Conservation (phyloP, 202 grass and related monocot species). For the Setaria viridis region DNA sequence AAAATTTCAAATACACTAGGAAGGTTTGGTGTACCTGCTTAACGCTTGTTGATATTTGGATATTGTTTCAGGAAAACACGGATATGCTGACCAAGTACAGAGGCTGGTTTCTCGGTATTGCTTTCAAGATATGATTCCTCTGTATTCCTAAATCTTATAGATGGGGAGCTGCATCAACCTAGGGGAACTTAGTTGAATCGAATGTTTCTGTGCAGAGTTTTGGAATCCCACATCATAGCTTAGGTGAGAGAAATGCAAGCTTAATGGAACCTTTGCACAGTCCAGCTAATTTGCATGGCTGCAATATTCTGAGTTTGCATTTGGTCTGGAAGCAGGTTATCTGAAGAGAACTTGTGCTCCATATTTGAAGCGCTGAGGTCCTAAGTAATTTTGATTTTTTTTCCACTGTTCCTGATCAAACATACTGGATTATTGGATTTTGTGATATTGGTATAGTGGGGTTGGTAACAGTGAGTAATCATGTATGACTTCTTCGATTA, state of each 20-base stretch:
- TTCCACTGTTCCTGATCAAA: background rate
- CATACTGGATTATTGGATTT: background rate
- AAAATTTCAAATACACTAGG: constrained; percentile 30
- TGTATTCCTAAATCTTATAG: constrained; percentile 54
- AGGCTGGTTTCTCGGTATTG: constrained; percentile 54
- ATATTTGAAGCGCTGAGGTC: background rate
- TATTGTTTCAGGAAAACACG: constrained; percentile 50
- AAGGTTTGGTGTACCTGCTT: constrained; percentile 31
- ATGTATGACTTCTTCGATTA: constrained; percentile 8
- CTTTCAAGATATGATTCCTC: constrained; percentile 44
- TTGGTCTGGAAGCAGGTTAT: constrained; percentile 1
- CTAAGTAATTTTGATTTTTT: background rate
- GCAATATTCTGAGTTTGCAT: background rate
- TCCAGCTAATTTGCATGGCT: background rate
- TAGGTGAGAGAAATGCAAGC: background rate
- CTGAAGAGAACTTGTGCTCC: background rate
- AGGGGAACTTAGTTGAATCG: constrained; percentile 25
- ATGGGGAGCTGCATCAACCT: constrained; percentile 46
- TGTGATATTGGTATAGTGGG: background rate
- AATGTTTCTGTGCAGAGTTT: constrained; percentile 47
- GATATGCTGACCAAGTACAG: constrained; percentile 39
- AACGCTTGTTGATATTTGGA: background rate
- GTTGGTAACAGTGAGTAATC: background rate
- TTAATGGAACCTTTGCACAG: background rate
- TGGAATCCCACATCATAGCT: constrained; percentile 35